Base-by-base conservation (phyloP, 805 yeast genomes). In the Metschnikowia rubicola region DNA sequence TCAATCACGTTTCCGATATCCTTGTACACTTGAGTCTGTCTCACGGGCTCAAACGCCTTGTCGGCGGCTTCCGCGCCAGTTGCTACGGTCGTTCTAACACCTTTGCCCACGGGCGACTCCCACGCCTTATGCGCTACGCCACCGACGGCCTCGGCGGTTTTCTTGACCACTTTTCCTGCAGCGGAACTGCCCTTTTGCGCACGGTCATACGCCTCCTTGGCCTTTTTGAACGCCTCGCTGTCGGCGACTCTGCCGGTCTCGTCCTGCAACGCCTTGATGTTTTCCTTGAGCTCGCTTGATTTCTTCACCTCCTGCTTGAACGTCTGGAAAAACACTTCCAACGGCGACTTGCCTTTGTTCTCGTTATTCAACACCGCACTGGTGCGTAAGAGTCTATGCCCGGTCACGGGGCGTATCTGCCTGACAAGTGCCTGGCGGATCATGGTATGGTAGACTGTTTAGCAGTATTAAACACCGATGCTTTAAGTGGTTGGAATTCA, bases 181-280 rank as follows among this genome's bases (percentile, higher is more conserved):
- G 86, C 86, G 15, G 88, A 77, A 15, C 78, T 67, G 11, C 81
- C 78, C 62, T 80, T 83, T 60, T 87, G 94, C 3, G 98, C 97
- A 46, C 75, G 78, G 46, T 86, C 86, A 58, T 85, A 89, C 0
- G 99, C 99, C 51, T 90, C 97, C 62, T 86, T 85, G 31, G 99
- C 99, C 60, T 79, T 81, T 65, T 85, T 88, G 72, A 88, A 91
- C 3, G 98, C 96, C 45, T 90, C 97, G 41, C 94, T 84, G 58
- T 94, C 98, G 30, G 96, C 88, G 65, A 94, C 78, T 59, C 90
- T 82, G 35, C 96, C 98, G 3, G 97, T 88, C 56, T 95, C 98
- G 68, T 91, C 97, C 64, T 89, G 96, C 46, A 94, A 77, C 12
- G 96, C 96, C 68, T 92, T 94, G 63, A 94, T 89, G 59, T 90